Base-by-base conservation (phyloP, 495 filamentous ascomycete genomes). In the Parachaetomium inaequale region DNA sequence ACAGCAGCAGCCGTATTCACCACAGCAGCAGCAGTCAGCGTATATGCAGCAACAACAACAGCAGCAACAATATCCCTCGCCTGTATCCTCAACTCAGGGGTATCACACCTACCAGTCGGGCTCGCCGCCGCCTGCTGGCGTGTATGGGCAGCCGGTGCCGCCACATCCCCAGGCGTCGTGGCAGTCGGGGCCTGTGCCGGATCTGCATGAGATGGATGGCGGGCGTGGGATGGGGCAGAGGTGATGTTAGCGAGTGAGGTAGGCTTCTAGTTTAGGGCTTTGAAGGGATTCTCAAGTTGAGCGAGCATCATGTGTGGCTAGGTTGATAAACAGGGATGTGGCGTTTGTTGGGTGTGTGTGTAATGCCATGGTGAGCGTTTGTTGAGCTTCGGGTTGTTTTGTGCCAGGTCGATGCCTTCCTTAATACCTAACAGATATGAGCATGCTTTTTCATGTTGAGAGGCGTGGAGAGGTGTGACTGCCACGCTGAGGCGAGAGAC, bases 121-220 rank as follows among this genome's bases (percentile, higher is more conserved):
- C 8, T 19, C 40, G 6, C 60, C 53, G 25, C 19, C 55, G 17
- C 42, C 42, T 3, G n/a, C 11, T 2, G 29, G 11, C 10, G 28
- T 29, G 28, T 58, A 43, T 15, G 26, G 43, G 0, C 65, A 58
- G 63, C 58, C 21, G 59, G 45, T 28, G 69, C 19, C 60, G 58
- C 50, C 7, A 12, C 66, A 68, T 19, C 66, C 66, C 38, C 69
- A 66, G 21, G 63, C 67, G 65, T 64, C 65, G 7, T 79, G 75
- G 77, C 77, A 78, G 51, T 68, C 75, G 10, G 73, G 76, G 11
- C 77, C 75, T 15, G 66, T 75, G 47, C 63, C 68, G 40, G 61
- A 47, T 31, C 64, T 65, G 1, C 70, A 80, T 61, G 77, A 80
- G 63, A 75, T 77, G 73, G 75, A 78, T 59, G 65, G 60, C 0